phyloP scores from a whole-genome alignment of 306 rosid genomes.

The Cicer bijugum region DNA sequence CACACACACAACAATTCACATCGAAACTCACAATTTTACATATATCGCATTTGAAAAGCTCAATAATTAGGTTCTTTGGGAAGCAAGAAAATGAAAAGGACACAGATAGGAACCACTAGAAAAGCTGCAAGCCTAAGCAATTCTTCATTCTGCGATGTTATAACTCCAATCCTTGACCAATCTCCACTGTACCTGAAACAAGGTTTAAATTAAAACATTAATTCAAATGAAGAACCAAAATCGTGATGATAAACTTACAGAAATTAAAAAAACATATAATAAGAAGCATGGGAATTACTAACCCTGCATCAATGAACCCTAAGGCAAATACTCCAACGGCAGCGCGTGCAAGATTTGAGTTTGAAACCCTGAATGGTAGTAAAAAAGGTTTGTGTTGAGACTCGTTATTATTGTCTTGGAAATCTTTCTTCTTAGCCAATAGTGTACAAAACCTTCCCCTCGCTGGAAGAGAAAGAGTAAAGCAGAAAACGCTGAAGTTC shows the following conservation, averaged over 20 bases:
- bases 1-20: not conserved
- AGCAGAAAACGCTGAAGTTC: slow-evolving; percentile 44
- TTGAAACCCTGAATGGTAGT: slow-evolving; percentile 53
- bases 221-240: not conserved
- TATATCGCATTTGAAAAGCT: slow-evolving; percentile 17
- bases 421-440: slow-evolving; percentile 54
- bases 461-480: slow-evolving; percentile 36
- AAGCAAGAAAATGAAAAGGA: slow-evolving; percentile 60
- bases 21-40: slow-evolving; percentile 28
- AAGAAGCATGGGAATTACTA: not conserved
- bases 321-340: slow-evolving; percentile 69
- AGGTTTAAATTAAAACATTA: not conserved
- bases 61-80: slow-evolving; percentile 46
- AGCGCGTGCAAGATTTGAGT: slow-evolving; percentile 56
- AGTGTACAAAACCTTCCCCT: slow-evolving; percentile 34
- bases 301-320: slow-evolving; percentile 92
- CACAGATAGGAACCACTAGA: slow-evolving; percentile 66
- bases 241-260: not conserved
- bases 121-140: slow-evolving; percentile 77
- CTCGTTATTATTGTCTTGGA: slow-evolving; percentile 38
- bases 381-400: slow-evolving; percentile 33
- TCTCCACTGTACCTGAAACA: slow-evolving; percentile 87
- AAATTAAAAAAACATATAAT: no score
- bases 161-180: slow-evolving; percentile 93
- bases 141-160: slow-evolving; percentile 66